A percentile compares a stretch with the other conserved stretches of the same genome.
These are phyloP conservation scores for Teratosphaeria nubilosa DNA, from an alignment of 2,329 filamentous ascomycete species.

Conservation along the genomic window DNA sequence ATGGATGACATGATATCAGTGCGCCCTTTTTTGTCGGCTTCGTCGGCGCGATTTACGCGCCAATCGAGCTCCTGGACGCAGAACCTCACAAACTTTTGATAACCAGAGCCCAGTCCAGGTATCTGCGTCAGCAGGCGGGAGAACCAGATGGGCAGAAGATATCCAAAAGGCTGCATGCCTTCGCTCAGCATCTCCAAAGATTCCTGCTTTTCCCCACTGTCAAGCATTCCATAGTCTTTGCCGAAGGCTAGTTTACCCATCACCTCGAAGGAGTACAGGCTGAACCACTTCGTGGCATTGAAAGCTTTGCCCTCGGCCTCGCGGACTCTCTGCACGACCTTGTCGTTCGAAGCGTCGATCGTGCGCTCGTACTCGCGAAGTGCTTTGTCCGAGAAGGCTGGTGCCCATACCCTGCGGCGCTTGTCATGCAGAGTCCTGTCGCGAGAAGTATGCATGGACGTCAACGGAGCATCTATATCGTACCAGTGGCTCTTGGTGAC, in stretches of 20 bases:
- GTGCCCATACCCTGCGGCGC: constrained; percentile 30
- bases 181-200: constrained; percentile 28
- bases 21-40: constrained; percentile 8
- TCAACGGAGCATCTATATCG: constrained; percentile 21
- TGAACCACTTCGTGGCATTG: constrained; percentile 31
- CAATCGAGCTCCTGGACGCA: constrained; percentile 26
- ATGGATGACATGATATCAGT: constrained; percentile 25
- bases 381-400: constrained; percentile 31
- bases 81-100: constrained; percentile 29
- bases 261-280: constrained; percentile 34
- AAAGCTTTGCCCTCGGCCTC: constrained; percentile 20
- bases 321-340: constrained; percentile 22
- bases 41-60: constrained; percentile 21
- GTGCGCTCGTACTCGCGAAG: constrained; percentile 32
- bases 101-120: constrained; percentile 26
- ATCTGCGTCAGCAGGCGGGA: constrained; percentile 26
- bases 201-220: constrained; percentile 19
- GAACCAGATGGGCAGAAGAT: constrained; percentile 26
- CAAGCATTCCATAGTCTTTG: constrained; percentile 13
- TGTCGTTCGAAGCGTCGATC: constrained; percentile 24
- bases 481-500: constrained; percentile 36
- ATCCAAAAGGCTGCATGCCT: constrained; percentile 22
- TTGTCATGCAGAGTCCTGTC: constrained; percentile 27
- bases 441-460: constrained; percentile 29
- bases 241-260: constrained; percentile 30